Evolutionary conservation across 1,284 basidiomycete genomes (phyloP).

Genomic region (Ganoderma boninense): DNA sequence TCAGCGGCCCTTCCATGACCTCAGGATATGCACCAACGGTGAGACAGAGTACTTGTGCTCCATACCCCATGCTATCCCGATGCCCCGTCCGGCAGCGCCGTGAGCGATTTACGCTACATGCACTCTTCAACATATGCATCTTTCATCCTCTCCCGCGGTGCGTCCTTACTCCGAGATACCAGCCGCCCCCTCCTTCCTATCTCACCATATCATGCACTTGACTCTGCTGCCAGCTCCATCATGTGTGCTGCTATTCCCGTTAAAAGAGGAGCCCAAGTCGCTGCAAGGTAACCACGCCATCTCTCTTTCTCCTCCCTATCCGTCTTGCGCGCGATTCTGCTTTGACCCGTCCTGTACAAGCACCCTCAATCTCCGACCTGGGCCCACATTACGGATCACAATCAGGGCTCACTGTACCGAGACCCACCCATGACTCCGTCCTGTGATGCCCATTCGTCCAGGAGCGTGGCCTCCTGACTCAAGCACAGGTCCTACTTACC

Average conservation of each 20-base stretch:
- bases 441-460: background rate
- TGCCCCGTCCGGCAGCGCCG: background rate
- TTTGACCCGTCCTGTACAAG: background rate
- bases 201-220: background rate
- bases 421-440: conserved; percentile 2
- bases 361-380: background rate
- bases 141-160: background rate
- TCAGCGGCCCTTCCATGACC: background rate
- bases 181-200: background rate
- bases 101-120: conserved; percentile 4
- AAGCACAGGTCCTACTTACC: background rate
- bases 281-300: background rate
- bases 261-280: conserved; percentile 4
- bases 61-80: background rate
- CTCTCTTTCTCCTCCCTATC: background rate
- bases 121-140: background rate
- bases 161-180: background rate
- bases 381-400: background rate
- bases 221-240: background rate
- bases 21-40: background rate
- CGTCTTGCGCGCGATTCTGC: background rate
- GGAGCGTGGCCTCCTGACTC: background rate
- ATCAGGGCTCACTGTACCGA: background rate
- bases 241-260: background rate
- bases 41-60: background rate